Conservation (phyloP, 352 stramenopile genomes). For the Globisporangium apiculatum region DNA sequence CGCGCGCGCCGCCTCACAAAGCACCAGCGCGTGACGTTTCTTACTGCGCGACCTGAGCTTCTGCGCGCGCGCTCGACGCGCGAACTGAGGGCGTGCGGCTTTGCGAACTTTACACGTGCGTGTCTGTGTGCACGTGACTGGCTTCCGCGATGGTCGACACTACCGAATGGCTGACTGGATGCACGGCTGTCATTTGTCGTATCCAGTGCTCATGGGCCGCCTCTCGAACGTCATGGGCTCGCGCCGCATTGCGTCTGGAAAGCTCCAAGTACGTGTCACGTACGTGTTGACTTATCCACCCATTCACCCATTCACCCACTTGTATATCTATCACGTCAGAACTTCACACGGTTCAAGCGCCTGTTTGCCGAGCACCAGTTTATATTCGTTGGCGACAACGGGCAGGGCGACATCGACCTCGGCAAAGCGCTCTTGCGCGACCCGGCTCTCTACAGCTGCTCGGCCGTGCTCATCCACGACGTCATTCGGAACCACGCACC, state of each 20-base stretch:
- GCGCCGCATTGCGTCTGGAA: constrained; percentile 57
- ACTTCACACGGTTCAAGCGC: constrained; percentile 67
- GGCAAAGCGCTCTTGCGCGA: constrained; percentile 59
- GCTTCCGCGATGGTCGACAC: neutral
- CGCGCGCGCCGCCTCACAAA: constrained; percentile 2
- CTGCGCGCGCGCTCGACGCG: constrained; percentile 48
- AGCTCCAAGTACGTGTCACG: constrained; percentile 35
- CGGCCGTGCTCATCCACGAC: constrained; percentile 71
- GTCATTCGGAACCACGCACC: constrained; percentile 69
- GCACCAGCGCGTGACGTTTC: constrained; percentile 56
- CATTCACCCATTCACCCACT: neutral
- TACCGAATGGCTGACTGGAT: too few relatives aligned
- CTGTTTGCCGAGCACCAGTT: constrained; percentile 71
- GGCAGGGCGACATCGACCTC: constrained; percentile 74
- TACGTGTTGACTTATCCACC: neutral
- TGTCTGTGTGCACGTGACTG: neutral
- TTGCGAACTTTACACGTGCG: constrained; percentile 74
- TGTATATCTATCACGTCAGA: constrained; percentile 18
- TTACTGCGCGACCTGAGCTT: constrained; percentile 70
- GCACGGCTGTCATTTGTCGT: too few relatives aligned
- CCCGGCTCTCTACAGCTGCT: constrained; percentile 44
- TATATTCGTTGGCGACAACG: constrained; percentile 79
- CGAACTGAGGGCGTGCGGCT: constrained; percentile 61
- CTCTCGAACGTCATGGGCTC: constrained; percentile 60
- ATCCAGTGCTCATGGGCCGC: constrained; percentile 60